A percentile compares a stretch with the other conserved stretches of the same genome.
Evolutionary conservation across 2,329 filamentous ascomycete species (phyloP).

Genomic region (Fusarium chaquense): DNA sequence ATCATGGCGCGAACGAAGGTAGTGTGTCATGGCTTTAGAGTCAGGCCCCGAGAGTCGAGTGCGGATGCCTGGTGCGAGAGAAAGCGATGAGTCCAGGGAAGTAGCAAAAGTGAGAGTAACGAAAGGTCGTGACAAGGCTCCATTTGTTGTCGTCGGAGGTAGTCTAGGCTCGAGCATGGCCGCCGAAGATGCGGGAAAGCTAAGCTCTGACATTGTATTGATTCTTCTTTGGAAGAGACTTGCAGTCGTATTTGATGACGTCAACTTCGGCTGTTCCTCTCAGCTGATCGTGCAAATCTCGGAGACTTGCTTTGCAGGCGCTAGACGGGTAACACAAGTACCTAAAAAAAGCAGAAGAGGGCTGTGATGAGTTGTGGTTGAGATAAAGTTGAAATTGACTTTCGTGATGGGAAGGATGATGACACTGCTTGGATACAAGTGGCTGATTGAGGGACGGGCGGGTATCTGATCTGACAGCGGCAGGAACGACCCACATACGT

Average conservation of each 20-base stretch:
- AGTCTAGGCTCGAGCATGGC: constrained; percentile 52
- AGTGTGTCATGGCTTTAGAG: constrained; percentile 94
- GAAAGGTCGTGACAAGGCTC: constrained; percentile 54
- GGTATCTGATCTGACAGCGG: constrained; percentile 11
- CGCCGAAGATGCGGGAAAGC: constrained; percentile 50
- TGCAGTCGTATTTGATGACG: not conserved
- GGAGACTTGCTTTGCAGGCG: not conserved
- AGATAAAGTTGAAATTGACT: constrained; percentile 36
- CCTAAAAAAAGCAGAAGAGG: not conserved
- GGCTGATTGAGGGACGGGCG: constrained; percentile 11
- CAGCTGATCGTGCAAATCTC: not conserved
- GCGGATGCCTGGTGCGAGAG: constrained; percentile 81
- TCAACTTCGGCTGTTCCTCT: not conserved
- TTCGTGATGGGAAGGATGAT: constrained; percentile 19
- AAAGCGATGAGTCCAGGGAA: constrained; percentile 85
- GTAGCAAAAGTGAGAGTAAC: constrained; percentile 91
- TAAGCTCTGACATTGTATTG: constrained; percentile 53
- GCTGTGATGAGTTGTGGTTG: not conserved
- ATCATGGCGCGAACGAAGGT: constrained; percentile 82
- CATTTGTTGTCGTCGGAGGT: constrained; percentile 35
- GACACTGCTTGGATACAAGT: not conserved
- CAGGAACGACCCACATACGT: constrained; percentile 27
- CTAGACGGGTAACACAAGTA: not conserved
- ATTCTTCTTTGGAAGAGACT: not conserved
- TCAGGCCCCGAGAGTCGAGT: constrained; percentile 85